Evolutionary conservation across 1,284 basidiomycete species (phyloP), one percentile per base, ranked within the genome.

Genomic region (Ganoderma multipileum): DNA sequence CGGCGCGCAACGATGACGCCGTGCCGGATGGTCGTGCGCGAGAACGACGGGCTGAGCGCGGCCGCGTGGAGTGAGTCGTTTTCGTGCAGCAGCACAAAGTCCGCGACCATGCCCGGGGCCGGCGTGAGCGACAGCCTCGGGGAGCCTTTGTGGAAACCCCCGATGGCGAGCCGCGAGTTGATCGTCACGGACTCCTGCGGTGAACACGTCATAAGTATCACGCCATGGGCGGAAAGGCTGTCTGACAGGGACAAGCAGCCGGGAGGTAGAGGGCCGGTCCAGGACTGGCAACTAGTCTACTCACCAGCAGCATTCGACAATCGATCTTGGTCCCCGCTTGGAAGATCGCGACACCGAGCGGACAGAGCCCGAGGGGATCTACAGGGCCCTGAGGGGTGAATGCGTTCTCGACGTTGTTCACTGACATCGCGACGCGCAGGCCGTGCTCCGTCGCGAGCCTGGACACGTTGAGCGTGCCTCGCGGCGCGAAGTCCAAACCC

Each of bases 321-420:
- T 85, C 86, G 16, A 75, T 73, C 39, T 80, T 79, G 7, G 84
- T 87, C 18, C 85, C 87, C 54, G 85, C 80, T 74, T 90, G 89
- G 74, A 89, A 90, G 33, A 90, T 71, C 2, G 84, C 86, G 8
- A 88, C 85, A n/a, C 86, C 88, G 57, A 91, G 83, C 41, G 86
- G 81, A 65, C 87, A 86, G 62, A 90, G 77, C 3, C 82, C 81
- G n/a, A 90, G 79, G 16, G 88, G 87, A 79, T 91, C 89, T 39
- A 86, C 75, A 36, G 83, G 84, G 61, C 89, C 89, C 77, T 90
- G 89, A 38, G 89, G 89, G 60, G 87, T 91, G 75, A 91, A 91
- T 36, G 87, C 86, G 73, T 91, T 91, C 71, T 85, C 85, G 70
- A 89, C 83, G 74, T 90, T 90, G 76, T 90, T 90, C 36, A 90